Percentiles rank a stretch among this genome's conserved stretches.
These are phyloP conservation scores for Grosmannia huntii DNA, from an alignment of 2,329 filamentous ascomycete species.

Conservation along the genomic window DNA sequence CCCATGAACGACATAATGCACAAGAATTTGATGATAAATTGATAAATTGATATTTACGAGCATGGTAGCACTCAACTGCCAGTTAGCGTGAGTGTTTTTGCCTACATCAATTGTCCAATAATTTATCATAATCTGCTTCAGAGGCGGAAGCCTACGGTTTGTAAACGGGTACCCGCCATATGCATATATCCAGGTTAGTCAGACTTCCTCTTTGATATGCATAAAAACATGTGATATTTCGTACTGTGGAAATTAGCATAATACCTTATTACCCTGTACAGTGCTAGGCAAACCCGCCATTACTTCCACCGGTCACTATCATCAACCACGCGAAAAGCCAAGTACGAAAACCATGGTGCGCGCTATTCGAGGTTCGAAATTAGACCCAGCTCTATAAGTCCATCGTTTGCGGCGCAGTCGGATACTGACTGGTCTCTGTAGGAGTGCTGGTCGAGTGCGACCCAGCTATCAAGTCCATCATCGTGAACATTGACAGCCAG, in stretches of 20 bases:
- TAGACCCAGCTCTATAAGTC: background rate
- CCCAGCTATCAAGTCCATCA: slow-evolving; percentile 78
- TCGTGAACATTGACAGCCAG: slow-evolving; percentile 60
- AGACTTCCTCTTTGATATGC: too few species aligned
- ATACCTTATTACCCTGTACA: too few species aligned
- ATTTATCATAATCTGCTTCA: too few species aligned
- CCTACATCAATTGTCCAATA: too few species aligned
- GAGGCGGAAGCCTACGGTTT: too few species aligned
- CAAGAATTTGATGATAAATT: too few species aligned
- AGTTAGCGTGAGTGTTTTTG: too few species aligned
- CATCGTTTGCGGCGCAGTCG: background rate
- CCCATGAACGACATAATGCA: too few species aligned
- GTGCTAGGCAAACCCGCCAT: background rate
- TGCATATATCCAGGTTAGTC: too few species aligned
- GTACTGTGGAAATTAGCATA: background rate
- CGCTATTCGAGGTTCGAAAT: slow-evolving; percentile 9
- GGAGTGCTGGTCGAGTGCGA: slow-evolving; percentile 72
- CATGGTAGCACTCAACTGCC: too few species aligned
- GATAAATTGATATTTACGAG: too few species aligned
- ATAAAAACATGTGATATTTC: background rate
- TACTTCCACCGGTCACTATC: slow-evolving; percentile 13
- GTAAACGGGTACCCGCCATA: too few species aligned
- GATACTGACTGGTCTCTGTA: background rate
- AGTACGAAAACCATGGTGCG: slow-evolving; percentile 10
- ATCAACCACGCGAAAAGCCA: background rate